Evolutionary conservation across 306 rosid species (phyloP), one percentile per base, ranked within the genome.

Genomic region (Oemleria cerasiformis): DNA sequence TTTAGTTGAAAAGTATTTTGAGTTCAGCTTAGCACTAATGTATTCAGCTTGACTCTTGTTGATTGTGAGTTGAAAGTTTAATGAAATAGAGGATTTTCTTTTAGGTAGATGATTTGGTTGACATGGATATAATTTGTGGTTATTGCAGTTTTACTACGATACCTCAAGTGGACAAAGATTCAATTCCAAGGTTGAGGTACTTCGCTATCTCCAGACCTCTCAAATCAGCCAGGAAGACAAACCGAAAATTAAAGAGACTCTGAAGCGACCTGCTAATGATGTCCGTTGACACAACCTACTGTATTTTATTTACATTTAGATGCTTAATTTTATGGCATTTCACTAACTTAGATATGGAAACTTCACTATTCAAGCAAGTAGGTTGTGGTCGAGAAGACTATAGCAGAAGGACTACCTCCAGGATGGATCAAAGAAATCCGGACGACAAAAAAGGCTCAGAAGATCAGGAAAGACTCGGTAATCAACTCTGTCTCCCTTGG

Each of bases 361-460:
- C 54, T 51, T 85, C 61, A 74, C 68, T 78, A 80, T 79, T 88
- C 79, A 80, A 81, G 90, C 89, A 76, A 84, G 82, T 84, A 91
- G 96, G 83, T 85, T 79, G 77, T 79, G 56, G 81, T 85, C 68
- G 82, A 86, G 88, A 84, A 85, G 73, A 75, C 75, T 78, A 39
- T 79, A 41, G 89, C 80, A 7, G 82, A 86, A 80, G 87, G 76
- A 30, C 76, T 91, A 69, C 91, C 96, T 55, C 72, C 83, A 5
- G 92, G 96, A 67, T 86, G 88, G 92, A 79, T 68, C 72, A 87
- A 73, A 80, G 90, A 78, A 78, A 76, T 86, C 72, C 81, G 81
- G 79, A 75, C 79, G 69, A 72, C 79, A 9, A 82, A 53, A 55
- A 86, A 70, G 56, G 78, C 60, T 68, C 76, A 51, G 50, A 72